Conservation (phyloP, 2,329 filamentous ascomycete species). For the Cryphonectria naterciae region DNA sequence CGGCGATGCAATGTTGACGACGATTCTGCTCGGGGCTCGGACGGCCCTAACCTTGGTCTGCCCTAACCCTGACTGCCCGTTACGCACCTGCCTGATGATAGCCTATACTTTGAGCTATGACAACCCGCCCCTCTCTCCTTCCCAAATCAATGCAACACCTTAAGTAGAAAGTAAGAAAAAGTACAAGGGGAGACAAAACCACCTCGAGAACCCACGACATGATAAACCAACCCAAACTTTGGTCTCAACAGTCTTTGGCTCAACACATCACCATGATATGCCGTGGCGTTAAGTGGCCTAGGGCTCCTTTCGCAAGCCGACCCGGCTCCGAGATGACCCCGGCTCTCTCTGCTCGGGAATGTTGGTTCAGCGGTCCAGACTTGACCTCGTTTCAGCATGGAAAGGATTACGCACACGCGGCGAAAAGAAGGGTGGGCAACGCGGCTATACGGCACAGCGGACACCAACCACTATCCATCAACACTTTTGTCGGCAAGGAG, state of each 20-base stretch:
- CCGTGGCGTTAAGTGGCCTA: not conserved
- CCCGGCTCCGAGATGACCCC: not conserved
- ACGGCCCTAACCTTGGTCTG: not conserved
- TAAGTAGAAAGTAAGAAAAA: not conserved
- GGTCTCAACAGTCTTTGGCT: not conserved
- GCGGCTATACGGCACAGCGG: not conserved
- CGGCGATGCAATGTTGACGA: not conserved
- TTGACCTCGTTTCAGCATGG: not conserved
- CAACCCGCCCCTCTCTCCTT: not conserved
- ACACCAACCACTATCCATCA: not conserved
- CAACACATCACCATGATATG: not conserved
- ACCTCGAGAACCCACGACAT: not conserved
- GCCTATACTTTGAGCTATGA: not conserved
- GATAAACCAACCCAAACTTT: not conserved
- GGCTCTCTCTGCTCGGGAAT: not conserved
- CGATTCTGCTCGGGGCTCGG: no score
- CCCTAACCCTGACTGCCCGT: not conserved
- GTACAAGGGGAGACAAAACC: no score
- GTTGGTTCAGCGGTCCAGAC: not conserved
- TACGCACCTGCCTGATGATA: not conserved
- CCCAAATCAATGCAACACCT: not conserved
- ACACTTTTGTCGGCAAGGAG: not conserved
- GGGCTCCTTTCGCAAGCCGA: not conserved
- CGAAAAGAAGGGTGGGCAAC: not conserved
- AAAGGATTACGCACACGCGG: not conserved